Evolutionary conservation across 148 eudicot species (phyloP).

Genomic region (Mesembryanthemum crystallinum): DNA sequence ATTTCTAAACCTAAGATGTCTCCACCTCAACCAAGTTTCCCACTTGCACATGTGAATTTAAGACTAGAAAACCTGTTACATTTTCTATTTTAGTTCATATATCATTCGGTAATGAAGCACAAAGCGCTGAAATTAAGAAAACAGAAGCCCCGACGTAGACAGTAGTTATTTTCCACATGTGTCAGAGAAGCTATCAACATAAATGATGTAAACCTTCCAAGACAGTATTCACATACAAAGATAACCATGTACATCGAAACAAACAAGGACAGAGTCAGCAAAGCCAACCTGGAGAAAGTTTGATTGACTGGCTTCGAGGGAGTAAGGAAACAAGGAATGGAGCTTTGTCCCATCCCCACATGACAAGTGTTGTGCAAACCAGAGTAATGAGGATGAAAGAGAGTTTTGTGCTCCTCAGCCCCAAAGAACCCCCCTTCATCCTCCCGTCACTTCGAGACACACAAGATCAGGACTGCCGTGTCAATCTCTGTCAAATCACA

Average conservation of each 20-base stretch:
- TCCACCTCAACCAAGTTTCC: not conserved
- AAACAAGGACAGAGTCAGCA: not conserved
- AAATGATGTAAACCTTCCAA: not conserved
- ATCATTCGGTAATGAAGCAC: not conserved
- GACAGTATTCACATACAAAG: constrained; percentile 1
- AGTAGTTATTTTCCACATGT: not conserved
- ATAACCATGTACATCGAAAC: not conserved
- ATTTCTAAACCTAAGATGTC: not conserved
- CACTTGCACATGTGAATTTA: not conserved
- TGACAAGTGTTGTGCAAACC: constrained; percentile 44
- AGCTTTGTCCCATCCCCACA: constrained; percentile 62
- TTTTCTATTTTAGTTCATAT: not conserved
- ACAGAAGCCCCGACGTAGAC: not conserved
- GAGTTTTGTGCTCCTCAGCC: constrained; percentile 40
- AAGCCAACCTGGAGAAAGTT: constrained; percentile 49
- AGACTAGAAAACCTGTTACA: not conserved
- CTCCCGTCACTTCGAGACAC: constrained; percentile 24
- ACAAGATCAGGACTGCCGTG: constrained; percentile 11
- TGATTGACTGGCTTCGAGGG: constrained; percentile 37
- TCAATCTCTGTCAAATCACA: constrained; percentile 9
- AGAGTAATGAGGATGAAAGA: constrained; percentile 42
- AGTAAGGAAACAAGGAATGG: constrained; percentile 43
- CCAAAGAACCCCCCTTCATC: constrained; percentile 47
- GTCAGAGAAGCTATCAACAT: not conserved
- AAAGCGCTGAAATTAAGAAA: not conserved